These are phyloP conservation scores for Flaveria trinervia DNA, from an alignment of 129 eudicot species.

Conservation along the genomic window DNA sequence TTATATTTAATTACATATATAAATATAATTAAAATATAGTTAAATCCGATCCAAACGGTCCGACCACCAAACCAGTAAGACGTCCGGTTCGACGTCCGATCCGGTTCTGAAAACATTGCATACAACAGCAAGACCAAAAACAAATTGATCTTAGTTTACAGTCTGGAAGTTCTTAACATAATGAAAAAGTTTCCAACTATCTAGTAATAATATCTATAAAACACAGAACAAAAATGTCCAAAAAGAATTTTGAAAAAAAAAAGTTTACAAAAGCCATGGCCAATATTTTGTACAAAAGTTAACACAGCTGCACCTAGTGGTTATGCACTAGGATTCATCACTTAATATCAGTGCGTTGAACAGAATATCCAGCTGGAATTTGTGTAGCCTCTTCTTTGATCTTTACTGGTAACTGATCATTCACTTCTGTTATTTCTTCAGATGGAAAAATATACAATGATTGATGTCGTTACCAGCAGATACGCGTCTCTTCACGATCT, in stretches of 20 bases:
- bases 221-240: conserved; percentile 5
- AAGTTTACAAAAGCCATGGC: conserved; percentile 10
- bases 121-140: conserved; percentile 9
- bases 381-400: conserved; percentile 22
- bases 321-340: conserved; percentile 10
- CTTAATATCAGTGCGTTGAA: conserved; percentile 5
- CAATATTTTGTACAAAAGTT: conserved; percentile 28
- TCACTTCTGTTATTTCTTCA: conserved; percentile 31
- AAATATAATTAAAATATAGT: too few species aligned
- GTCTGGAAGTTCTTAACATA: conserved; percentile 12
- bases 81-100: too few species aligned
- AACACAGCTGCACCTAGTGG: conserved; percentile 17
- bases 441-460: conserved; percentile 25
- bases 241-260: neutral
- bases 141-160: conserved; percentile 12
- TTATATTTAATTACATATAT: too few species aligned
- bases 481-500: conserved; percentile 14
- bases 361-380: neutral
- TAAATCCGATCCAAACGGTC: too few species aligned
- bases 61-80: too few species aligned
- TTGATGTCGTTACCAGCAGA: conserved; percentile 29
- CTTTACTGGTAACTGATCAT: conserved; percentile 29
- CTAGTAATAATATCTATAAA: conserved; percentile 26
- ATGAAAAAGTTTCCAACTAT: neutral
- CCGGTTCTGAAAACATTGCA: too few species aligned